Evolutionary conservation across 2,329 filamentous ascomycete genomes (phyloP).

Genomic region (Ambrosiella cleistominuta): DNA sequence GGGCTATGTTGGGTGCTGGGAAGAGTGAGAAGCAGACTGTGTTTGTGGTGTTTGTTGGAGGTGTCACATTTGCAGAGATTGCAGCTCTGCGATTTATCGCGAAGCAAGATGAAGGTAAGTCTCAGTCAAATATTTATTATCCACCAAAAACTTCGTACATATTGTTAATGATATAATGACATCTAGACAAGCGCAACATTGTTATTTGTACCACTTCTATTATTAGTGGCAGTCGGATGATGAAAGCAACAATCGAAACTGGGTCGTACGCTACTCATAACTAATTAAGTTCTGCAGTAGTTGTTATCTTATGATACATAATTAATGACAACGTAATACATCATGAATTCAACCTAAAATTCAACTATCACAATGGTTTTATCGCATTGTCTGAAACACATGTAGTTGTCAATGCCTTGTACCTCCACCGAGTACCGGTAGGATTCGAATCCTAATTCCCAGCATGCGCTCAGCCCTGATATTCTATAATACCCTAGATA

Average conservation of each 20-base stretch:
- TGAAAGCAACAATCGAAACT: slow-evolving; percentile 68
- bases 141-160: not conserved
- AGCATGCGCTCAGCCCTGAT: not conserved
- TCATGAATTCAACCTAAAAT: not conserved
- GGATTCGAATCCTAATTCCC: not conserved
- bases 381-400: too few relatives aligned
- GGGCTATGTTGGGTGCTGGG: slow-evolving; percentile 61
- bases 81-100: slow-evolving; percentile 83
- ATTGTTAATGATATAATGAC: not conserved
- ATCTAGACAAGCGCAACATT: slow-evolving; percentile 54
- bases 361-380: too few relatives aligned
- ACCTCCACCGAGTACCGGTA: too few relatives aligned
- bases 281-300: slow-evolving; percentile 8
- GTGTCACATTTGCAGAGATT: slow-evolving; percentile 90
- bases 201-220: slow-evolving; percentile 87
- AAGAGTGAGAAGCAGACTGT: slow-evolving; percentile 59
- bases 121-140: not conserved
- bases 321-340: not conserved
- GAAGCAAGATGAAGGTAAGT: slow-evolving; percentile 55
- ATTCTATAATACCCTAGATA: not conserved
- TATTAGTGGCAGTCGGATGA: slow-evolving; percentile 74
- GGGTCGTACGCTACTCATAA: slow-evolving; percentile 34
- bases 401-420: too few relatives aligned
- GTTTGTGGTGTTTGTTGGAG: slow-evolving; percentile 94
- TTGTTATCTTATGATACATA: not conserved